Base-by-base conservation (phyloP, 2,329 filamentous ascomycete species). In the Akanthomyces lecanii region DNA sequence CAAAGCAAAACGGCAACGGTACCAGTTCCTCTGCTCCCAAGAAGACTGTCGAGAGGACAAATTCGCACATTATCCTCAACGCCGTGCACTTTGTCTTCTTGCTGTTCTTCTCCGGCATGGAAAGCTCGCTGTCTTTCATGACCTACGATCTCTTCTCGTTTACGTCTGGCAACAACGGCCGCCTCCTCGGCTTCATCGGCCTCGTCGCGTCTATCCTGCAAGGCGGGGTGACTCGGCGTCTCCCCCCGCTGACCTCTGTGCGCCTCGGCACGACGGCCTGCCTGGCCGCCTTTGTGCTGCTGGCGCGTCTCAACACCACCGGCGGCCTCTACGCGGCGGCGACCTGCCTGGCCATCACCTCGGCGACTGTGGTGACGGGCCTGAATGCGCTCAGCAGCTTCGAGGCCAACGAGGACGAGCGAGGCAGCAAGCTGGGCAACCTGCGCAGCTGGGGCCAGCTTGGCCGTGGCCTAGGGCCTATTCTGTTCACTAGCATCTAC, bases 51-150 rank as follows among this genome's bases (percentile, higher is more conserved):
- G 76, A 78, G 69, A 82, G 89, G 63, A 96, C 91, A 3, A 98
- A 98, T 76, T 92, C 89, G 4, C 92, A 95, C 68, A 77, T 85
- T 36, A 74, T 96, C 14, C 86, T 99, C 53, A 97, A 97, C 73
- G 77, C 89, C 1, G 88, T 91, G 0, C 95, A 99, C 76, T 89
- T 98, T 71, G 78, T 89, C 53, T 99, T 99, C 76, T 87, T 99
- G 64, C 86, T 99, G 14, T 97, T 97, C 77, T 99, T 99, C 78
- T 97, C 92, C 2, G 95, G 95, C 65, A 94, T 99, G 89, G 95
- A 99, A 74, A 98, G 97, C 75, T 97, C 92, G 0, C 84, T 99
- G 3, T 93, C 95, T 0, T 99, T 99, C 75, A 93, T 99, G 86
- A 98, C 94, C 0, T 96, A 95, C 70, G 94, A 97, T 60, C 85